phyloP scores from a whole-genome alignment of 352 stramenopile genomes.

The Halophytophthora polymorphica region DNA sequence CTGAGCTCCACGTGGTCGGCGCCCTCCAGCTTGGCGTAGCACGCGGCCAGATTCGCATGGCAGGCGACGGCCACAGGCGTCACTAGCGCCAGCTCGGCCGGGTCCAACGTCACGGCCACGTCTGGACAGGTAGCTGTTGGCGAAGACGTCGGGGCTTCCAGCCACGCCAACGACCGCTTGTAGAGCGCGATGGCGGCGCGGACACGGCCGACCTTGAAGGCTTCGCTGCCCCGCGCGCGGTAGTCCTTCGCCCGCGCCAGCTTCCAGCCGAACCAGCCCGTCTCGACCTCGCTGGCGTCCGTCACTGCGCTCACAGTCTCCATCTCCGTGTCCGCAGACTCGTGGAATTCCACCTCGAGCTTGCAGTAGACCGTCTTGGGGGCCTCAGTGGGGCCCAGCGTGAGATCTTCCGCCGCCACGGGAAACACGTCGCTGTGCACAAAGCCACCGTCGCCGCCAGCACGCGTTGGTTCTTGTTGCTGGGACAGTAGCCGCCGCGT shows the following conservation, averaged over 20 bases:
- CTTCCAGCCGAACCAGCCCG: constrained; percentile 57
- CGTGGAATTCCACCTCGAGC: constrained; percentile 17
- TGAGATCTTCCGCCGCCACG: constrained; percentile 26
- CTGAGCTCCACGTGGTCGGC: constrained; percentile 31
- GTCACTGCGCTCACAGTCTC: background rate
- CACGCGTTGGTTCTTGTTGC: background rate
- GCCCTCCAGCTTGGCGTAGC: constrained; percentile 43
- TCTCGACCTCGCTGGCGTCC: background rate
- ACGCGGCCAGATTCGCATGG: constrained; percentile 62
- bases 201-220: constrained; percentile 42
- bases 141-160: constrained; percentile 35
- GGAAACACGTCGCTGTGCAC: constrained; percentile 14
- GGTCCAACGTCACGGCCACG: constrained; percentile 34
- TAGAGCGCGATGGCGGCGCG: constrained; percentile 37
- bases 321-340: background rate
- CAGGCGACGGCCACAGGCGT: constrained; percentile 39
- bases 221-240: constrained; percentile 48
- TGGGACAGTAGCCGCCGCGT: constrained; percentile 13
- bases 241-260: constrained; percentile 39
- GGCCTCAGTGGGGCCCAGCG: constrained; percentile 11
- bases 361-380: constrained; percentile 25
- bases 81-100: constrained; percentile 29
- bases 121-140: constrained; percentile 18
- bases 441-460: background rate
- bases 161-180: constrained; percentile 49